These are phyloP conservation scores for Pulicaria dysenterica DNA, from an alignment of 129 eudicot genomes.

Conservation along the genomic window DNA sequence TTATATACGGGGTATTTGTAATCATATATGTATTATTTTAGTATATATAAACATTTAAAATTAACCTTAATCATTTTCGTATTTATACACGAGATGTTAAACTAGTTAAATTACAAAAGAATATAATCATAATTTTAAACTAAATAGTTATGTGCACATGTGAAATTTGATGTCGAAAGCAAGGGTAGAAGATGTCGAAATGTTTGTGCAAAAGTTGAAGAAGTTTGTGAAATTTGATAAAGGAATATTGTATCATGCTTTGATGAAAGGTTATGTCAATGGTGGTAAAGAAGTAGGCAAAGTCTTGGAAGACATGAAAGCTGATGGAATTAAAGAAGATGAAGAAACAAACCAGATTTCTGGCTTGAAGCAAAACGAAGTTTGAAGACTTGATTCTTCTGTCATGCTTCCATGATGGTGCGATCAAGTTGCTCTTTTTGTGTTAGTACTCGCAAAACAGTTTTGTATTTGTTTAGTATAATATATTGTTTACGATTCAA, in stretches of 20 bases:
- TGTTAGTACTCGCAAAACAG: not conserved
- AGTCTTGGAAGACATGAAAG: constrained; percentile 52
- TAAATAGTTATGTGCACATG: too few relatives aligned
- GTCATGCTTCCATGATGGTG: constrained; percentile 10
- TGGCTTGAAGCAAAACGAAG: constrained; percentile 25
- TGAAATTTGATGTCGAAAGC: too few relatives aligned
- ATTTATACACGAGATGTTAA: too few relatives aligned
- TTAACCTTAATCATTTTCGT: too few relatives aligned
- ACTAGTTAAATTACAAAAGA: too few relatives aligned
- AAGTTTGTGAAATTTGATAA: constrained; percentile 41
- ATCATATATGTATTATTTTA: too few relatives aligned
- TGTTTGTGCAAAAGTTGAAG: constrained; percentile 43
- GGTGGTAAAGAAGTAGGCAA: constrained; percentile 50
- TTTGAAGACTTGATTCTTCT: not conserved
- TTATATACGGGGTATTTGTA: too few relatives aligned
- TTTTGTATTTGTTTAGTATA: not conserved
- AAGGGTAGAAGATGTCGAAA: constrained; percentile 36
- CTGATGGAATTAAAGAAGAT: constrained; percentile 52
- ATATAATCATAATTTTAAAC: too few relatives aligned
- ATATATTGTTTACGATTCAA: too few relatives aligned
- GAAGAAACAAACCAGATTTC: constrained; percentile 55
- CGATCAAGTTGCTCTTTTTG: constrained; percentile 14
- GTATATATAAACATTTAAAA: too few relatives aligned
- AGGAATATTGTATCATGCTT: constrained; percentile 55
- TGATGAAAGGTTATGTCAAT: constrained; percentile 46